These are phyloP conservation scores for Fibroporia radiculosa DNA, from an alignment of 768 basidiomycete species.

Conservation along the genomic window DNA sequence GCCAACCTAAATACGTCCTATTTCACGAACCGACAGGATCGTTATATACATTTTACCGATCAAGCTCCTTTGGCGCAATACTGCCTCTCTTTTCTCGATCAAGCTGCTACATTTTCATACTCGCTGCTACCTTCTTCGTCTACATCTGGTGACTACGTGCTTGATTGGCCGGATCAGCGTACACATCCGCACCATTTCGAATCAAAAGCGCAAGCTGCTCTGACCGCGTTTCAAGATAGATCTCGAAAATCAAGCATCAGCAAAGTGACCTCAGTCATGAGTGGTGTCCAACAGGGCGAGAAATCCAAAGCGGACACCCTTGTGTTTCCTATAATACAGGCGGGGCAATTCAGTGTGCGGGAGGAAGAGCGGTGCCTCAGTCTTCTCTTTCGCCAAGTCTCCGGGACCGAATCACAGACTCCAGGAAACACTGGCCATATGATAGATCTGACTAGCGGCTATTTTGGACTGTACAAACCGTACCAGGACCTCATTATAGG, in stretches of 20 bases:
- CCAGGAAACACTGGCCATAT: constrained; percentile 29
- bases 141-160: constrained; percentile 33
- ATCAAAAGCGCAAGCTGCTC: constrained; percentile 43
- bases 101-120: constrained; percentile 70
- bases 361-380: constrained; percentile 71
- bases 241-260: constrained; percentile 6
- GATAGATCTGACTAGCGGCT: constrained; percentile 87
- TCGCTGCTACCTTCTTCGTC: constrained; percentile 29
- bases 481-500: constrained; percentile 71
- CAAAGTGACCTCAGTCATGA: not conserved
- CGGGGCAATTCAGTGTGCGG: constrained; percentile 76
- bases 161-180: constrained; percentile 61
- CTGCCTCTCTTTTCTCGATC: constrained; percentile 69
- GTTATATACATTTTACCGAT: constrained; percentile 69
- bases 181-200: constrained; percentile 69
- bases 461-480: constrained; percentile 78
- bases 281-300: not conserved
- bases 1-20: constrained; percentile 92
- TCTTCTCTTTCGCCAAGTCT: constrained; percentile 49
- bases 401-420: constrained; percentile 10
- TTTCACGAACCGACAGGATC: constrained; percentile 92
- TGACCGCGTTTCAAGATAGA: constrained; percentile 53
- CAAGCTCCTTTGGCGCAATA: constrained; percentile 70
- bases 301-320: constrained; percentile 34
- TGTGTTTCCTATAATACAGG: constrained; percentile 81